phyloP scores from a whole-genome alignment of 2,329 filamentous ascomycete species.

The Nemania sp. region DNA sequence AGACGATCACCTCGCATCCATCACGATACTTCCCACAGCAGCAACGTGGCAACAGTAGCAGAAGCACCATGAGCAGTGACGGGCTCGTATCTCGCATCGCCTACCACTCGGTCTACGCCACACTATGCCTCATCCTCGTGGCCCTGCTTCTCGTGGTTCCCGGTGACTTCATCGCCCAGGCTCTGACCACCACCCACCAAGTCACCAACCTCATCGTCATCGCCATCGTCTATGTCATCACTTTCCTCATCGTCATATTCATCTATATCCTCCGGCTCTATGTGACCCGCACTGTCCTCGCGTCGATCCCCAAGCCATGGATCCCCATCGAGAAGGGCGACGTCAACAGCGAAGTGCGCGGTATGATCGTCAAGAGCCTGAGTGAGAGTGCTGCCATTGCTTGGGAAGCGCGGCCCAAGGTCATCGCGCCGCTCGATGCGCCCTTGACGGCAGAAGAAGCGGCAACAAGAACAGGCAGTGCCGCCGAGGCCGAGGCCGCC shows the following conservation, averaged over 20 bases:
- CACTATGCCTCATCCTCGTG: constrained; percentile 74
- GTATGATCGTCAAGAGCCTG: constrained; percentile 73
- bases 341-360: constrained; percentile 72
- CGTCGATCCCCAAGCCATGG: constrained; percentile 83
- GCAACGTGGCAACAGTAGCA: neutral
- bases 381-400: constrained; percentile 79
- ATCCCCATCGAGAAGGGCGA: constrained; percentile 86
- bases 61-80: constrained; percentile 45
- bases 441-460: constrained; percentile 24
- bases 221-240: constrained; percentile 73
- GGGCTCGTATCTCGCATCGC: constrained; percentile 73
- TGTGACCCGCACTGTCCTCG: constrained; percentile 77
- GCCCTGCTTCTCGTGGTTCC: constrained; percentile 79
- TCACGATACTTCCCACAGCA: neutral
- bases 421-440: constrained; percentile 43
- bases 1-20: neutral
- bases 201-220: constrained; percentile 84
- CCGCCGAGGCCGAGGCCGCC: constrained; percentile 7
- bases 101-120: constrained; percentile 76
- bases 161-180: constrained; percentile 78
- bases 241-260: constrained; percentile 69
- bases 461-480: no score
- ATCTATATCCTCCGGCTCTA: constrained; percentile 86
- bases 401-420: constrained; percentile 73
- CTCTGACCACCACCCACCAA: constrained; percentile 62